A percentile compares a stretch with the other conserved stretches of the same genome.
Conservation (phyloP, 106 monocot species). For the Acorus calamus region DNA sequence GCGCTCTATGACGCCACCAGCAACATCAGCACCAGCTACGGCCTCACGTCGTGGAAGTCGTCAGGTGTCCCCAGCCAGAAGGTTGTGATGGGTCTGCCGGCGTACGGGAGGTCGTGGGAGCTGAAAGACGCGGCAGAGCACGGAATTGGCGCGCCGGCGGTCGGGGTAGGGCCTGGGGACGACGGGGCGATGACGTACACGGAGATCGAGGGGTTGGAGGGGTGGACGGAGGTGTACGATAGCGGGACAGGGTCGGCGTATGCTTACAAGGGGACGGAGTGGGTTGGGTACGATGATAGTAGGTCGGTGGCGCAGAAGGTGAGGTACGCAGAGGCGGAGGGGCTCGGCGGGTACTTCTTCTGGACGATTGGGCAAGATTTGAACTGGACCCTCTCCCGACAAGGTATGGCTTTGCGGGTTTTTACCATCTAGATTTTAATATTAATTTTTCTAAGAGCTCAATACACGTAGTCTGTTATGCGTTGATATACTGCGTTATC, state of each 20-base stretch:
- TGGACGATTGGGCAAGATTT: slow-evolving; percentile 9
- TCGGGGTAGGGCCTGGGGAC: not conserved
- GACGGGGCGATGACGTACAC: slow-evolving; percentile 9
- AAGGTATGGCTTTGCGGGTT: not conserved
- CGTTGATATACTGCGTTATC: too few species aligned
- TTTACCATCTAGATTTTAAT: not conserved
- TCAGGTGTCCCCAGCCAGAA: slow-evolving; percentile 3
- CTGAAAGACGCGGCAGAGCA: not conserved
- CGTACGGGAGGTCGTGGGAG: slow-evolving; percentile 15
- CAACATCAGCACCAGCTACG: slow-evolving; percentile 4
- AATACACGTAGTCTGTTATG: too few species aligned
- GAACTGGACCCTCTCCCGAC: slow-evolving; percentile 3
- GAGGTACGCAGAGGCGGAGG: slow-evolving; percentile 3
- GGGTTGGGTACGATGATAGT: slow-evolving; percentile 19
- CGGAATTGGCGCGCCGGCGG: slow-evolving; percentile 15
- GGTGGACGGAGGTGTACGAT: slow-evolving; percentile 5
- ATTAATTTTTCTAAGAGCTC: too few species aligned
- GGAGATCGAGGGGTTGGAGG: slow-evolving; percentile 5
- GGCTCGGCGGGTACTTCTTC: slow-evolving; percentile 15
- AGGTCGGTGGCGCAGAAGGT: slow-evolving; percentile 7
- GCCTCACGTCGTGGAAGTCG: slow-evolving; percentile 3
- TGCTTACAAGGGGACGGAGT: slow-evolving; percentile 12
- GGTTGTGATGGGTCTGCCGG: slow-evolving; percentile 11
- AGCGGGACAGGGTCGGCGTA: slow-evolving; percentile 3
- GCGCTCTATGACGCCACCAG: slow-evolving; percentile 13